Conservation (phyloP, 2,329 filamentous ascomycete species). For the Colletotrichum godetiae region DNA sequence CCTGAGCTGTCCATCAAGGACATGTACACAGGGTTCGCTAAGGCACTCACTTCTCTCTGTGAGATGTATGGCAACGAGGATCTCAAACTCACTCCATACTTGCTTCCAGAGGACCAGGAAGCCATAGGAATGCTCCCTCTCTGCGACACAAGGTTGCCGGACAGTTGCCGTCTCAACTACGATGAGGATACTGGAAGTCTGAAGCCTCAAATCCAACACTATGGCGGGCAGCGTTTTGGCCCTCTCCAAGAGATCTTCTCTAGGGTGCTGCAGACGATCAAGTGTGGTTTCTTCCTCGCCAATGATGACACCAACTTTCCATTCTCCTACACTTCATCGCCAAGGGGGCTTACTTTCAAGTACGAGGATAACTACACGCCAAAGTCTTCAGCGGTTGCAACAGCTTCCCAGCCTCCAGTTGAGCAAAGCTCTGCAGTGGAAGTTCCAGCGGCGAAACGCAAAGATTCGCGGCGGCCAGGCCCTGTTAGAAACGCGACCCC, state of each 20-base stretch:
- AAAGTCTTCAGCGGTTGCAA: neutral
- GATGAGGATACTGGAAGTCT: constrained; percentile 44
- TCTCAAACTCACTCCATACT: constrained; percentile 56
- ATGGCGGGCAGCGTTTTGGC: constrained; percentile 12
- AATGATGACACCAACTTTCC: constrained; percentile 44
- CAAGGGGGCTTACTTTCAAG: constrained; percentile 24
- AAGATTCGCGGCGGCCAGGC: neutral
- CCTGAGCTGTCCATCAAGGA: constrained; percentile 58
- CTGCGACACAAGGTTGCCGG: constrained; percentile 49
- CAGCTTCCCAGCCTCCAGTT: neutral
- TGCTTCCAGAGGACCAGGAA: constrained; percentile 63
- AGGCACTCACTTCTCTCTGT: constrained; percentile 61
- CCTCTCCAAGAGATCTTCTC: constrained; percentile 44
- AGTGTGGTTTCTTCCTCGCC: constrained; percentile 60
- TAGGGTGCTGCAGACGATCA: constrained; percentile 60
- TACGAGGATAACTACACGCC: constrained; percentile 25
- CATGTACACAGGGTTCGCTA: constrained; percentile 59
- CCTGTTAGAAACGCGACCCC: neutral
- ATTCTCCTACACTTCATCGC: constrained; percentile 22
- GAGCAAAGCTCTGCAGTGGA: neutral
- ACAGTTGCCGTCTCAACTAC: constrained; percentile 53
- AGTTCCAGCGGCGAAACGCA: neutral
- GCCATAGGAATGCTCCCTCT: constrained; percentile 57
- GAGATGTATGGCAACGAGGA: constrained; percentile 54
- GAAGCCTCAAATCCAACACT: constrained; percentile 56